Base-by-base conservation (phyloP, 2,329 filamentous ascomycete species). In the Arthrobotrys entomopaga region DNA sequence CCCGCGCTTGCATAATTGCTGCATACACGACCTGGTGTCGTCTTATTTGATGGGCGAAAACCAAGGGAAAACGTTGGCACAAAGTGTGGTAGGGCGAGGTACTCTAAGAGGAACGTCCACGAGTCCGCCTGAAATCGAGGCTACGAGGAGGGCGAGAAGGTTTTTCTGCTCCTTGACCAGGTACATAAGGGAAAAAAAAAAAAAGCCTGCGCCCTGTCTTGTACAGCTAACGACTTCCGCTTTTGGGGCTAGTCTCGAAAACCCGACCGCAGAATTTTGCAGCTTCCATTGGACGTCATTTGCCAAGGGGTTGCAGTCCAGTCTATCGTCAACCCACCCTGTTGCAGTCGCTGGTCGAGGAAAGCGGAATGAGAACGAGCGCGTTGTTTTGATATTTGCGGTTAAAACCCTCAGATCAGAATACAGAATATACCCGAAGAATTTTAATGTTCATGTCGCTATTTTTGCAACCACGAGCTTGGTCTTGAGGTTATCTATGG, bases 1-100 rank as follows among this genome's bases (percentile, higher is more conserved):
- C 70, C 70, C 70, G 70, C 70, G 67, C 57, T 67, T 64, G 70
- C 70, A 67, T 74, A 67, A 67, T 74, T 38, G 42, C 54, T 67
- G 57, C 70, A 74, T 67, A 60, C 63, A 43, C 63, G 63, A 74
- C 70, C 63, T 63, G 70, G 63, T 64, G 63, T 60, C 54, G 42
- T 74, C 57, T 63, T 70, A 70, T 60, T 64, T 53, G 63, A 74
- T 58, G 60, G 60, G 60, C 56, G 53, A 74, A 60, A 63, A 67
- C 59, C 52, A 63, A 65, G 63, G 50, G 57, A 57, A 54, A 66
- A 59, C 53, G 26, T 65, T 73, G 10, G 26, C 40, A 56, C 56
- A 34, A 52, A 40, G 57, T 48, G 57, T 26, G 56, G 69, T 60
- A 34, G 29, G 29, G 29, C 29, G 29, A 34, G 29, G 10, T 34